phyloP scores from a whole-genome alignment of 2,329 filamentous ascomycete species.

The Helminthosporium solani region DNA sequence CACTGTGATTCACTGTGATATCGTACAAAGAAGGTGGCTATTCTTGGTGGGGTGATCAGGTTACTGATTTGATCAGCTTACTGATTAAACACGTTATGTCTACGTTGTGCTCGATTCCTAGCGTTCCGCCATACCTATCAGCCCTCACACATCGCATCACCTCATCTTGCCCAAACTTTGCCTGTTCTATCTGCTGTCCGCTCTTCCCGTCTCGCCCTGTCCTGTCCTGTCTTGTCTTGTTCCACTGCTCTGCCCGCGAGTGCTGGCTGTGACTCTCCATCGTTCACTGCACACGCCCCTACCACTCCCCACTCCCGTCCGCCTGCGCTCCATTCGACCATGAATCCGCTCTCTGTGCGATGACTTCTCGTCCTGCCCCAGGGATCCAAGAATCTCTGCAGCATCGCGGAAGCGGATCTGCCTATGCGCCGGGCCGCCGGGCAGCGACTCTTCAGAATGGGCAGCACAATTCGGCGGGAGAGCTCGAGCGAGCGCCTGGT shows the following conservation, averaged over 20 bases:
- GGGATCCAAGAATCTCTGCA: slow-evolving; percentile 43
- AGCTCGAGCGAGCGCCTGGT: slow-evolving; percentile 27
- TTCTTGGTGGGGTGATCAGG: too few relatives aligned
- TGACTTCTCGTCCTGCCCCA: slow-evolving; percentile 47
- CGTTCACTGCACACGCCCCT: not conserved
- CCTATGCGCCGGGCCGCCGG: slow-evolving; percentile 27
- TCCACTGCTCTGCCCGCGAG: not conserved
- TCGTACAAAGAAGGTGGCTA: too few relatives aligned
- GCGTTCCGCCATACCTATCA: not conserved
- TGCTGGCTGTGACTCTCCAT: not conserved
- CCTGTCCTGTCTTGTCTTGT: not conserved
- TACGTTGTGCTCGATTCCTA: slow-evolving; percentile 5
- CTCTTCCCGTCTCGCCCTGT: not conserved
- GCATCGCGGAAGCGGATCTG: slow-evolving; percentile 32
- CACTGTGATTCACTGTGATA: too few relatives aligned
- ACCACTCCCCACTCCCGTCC: slow-evolving; percentile 17
- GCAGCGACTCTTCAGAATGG: slow-evolving; percentile 30
- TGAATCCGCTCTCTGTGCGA: slow-evolving; percentile 44
- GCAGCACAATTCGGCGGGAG: slow-evolving; percentile 34
- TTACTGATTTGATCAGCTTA: too few relatives aligned
- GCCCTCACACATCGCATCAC: not conserved
- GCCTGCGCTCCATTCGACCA: slow-evolving; percentile 37
- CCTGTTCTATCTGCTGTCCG: not conserved
- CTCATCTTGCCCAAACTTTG: not conserved
- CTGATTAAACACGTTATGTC: slow-evolving; percentile 9